These are phyloP conservation scores for Candida montana DNA, from an alignment of 805 yeast species.

Conservation along the genomic window DNA sequence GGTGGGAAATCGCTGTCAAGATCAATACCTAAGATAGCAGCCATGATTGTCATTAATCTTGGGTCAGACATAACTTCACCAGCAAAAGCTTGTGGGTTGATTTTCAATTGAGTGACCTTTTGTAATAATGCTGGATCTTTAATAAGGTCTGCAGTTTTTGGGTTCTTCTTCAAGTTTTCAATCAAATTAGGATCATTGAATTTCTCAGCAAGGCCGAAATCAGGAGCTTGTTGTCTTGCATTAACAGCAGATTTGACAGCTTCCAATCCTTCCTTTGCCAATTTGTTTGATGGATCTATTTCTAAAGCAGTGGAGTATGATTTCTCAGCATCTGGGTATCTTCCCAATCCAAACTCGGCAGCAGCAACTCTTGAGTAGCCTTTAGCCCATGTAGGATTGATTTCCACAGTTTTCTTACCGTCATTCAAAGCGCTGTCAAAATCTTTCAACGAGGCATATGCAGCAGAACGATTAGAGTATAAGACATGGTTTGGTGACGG, in stretches of 20 bases:
- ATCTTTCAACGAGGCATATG: conserved; percentile 73
- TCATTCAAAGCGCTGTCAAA: conserved; percentile 74
- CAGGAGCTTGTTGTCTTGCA: conserved; percentile 43
- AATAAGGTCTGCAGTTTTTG: conserved; percentile 82
- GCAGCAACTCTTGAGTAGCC: conserved; percentile 93
- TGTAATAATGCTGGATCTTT: conserved; percentile 80
- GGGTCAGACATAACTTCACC: conserved; percentile 72
- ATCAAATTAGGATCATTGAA: conserved; percentile 78
- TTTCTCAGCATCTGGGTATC: conserved; percentile 66
- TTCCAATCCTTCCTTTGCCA: conserved; percentile 79
- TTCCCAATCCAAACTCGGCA: conserved; percentile 83
- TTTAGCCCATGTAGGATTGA: conserved; percentile 89
- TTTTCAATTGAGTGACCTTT: conserved; percentile 55
- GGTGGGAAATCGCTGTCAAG: conserved; percentile 34
- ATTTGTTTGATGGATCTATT: conserved; percentile 73
- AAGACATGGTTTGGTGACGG: conserved; percentile 85
- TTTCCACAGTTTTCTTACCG: conserved; percentile 76
- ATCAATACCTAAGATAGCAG: conserved; percentile 79
- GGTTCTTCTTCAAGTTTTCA: conserved; percentile 70
- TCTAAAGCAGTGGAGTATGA: conserved; percentile 76
- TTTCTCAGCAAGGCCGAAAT: conserved; percentile 69
- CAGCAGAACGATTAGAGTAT: conserved; percentile 90
- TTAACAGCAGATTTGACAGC: conserved; percentile 60
- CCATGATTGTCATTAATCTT: conserved; percentile 83
- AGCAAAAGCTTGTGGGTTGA: conserved; percentile 72